These are phyloP conservation scores for Glebionis coronaria DNA, from an alignment of 129 eudicot species.

Conservation along the genomic window DNA sequence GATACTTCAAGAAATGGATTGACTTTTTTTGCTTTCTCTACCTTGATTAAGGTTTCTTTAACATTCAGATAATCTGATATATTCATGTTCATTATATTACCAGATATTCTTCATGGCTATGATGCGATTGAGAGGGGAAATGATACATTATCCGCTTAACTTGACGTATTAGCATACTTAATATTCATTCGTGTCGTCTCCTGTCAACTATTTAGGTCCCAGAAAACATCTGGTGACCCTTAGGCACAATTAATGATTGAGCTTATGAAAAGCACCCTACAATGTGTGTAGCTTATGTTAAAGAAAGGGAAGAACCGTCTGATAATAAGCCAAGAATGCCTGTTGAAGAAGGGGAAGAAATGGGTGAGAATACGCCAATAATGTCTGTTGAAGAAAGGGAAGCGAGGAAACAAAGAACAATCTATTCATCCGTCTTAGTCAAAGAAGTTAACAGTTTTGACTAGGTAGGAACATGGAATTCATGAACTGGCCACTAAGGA, in stretches of 20 bases:
- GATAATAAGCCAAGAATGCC: conserved; percentile 36
- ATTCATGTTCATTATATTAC: conserved; percentile 8
- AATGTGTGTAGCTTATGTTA: conserved; percentile 89
- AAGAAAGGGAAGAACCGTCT: conserved; percentile 65
- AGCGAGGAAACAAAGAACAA: conserved; percentile 27
- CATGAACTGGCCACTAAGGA: not conserved
- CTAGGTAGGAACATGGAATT: conserved; percentile 42
- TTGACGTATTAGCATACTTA: conserved; percentile 83
- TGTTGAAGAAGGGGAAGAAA: conserved; percentile 85
- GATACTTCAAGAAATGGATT: too few relatives aligned
- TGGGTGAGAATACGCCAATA: not conserved
- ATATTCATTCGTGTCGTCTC: conserved; percentile 81
- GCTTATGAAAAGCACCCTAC: conserved; percentile 76
- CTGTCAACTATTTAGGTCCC: conserved; percentile 83
- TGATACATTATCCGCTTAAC: conserved; percentile 83
- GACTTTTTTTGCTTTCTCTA: too few relatives aligned
- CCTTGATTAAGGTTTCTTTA: too few relatives aligned
- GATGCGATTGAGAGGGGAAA: conserved; percentile 74
- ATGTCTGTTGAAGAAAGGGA: too few relatives aligned
- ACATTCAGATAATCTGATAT: conserved; percentile 16
- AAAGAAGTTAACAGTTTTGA: conserved; percentile 86
- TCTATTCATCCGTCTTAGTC: conserved; percentile 82
- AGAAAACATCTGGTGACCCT: conserved; percentile 79
- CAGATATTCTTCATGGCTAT: conserved; percentile 88
- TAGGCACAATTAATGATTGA: conserved; percentile 84